Conservation (phyloP, 78 protist genomes). For the Planoprotostelium fungivorum region DNA sequence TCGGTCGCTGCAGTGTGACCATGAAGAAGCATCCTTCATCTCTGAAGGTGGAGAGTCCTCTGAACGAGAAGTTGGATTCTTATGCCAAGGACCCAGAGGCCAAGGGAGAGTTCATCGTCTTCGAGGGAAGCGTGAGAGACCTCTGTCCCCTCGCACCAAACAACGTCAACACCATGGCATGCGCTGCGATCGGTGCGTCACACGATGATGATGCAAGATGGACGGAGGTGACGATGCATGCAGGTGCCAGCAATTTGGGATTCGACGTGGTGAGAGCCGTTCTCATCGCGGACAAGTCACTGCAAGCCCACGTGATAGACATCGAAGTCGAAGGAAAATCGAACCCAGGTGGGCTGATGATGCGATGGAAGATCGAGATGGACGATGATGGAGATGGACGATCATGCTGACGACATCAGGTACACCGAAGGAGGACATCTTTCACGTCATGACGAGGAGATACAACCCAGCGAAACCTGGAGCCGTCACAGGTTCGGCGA, state of each 20-base stretch:
- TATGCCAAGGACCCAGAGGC: not conserved
- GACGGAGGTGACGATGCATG: not conserved
- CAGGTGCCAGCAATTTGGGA: constrained; percentile 10
- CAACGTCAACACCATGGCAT: constrained; percentile 65
- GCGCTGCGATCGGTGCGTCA: constrained; percentile 25
- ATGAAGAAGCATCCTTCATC: constrained; percentile 38
- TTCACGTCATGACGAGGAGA: constrained; percentile 8
- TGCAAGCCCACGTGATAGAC: constrained; percentile 34
- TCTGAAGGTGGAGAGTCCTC: constrained; percentile 3
- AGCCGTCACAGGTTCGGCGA: constrained; percentile 45
- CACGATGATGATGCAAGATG: not conserved
- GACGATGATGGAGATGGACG: not conserved
- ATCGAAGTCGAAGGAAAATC: constrained; percentile 3
- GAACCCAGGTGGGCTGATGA: not conserved
- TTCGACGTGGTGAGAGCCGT: constrained; percentile 18
- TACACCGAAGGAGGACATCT: not conserved
- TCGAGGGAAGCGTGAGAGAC: constrained; percentile 38
- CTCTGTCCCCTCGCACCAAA: constrained; percentile 54
- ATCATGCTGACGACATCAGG: not conserved
- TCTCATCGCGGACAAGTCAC: constrained; percentile 15
- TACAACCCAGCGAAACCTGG: constrained; percentile 26
- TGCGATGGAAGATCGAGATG: no score
- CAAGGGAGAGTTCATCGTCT: constrained; percentile 5
- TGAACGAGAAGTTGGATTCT: not conserved
- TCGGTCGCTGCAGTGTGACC: constrained; percentile 14